phyloP scores from a whole-genome alignment of 305 asterid genomes.

The Solanum aculeatissimum region DNA sequence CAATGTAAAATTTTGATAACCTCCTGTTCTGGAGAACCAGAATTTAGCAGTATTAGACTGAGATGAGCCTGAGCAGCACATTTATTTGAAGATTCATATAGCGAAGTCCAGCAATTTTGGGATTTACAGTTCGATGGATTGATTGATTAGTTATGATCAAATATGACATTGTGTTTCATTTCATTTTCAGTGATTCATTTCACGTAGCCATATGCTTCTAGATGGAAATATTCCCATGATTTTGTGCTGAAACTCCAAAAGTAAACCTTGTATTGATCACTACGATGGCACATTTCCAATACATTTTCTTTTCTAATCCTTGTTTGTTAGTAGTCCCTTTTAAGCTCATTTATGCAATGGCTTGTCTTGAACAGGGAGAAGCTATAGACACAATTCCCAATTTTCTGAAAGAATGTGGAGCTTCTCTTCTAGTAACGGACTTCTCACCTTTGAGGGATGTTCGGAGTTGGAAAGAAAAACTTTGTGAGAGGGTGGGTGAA shows the following conservation, averaged over 20 bases:
- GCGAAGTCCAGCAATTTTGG: neutral
- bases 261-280: neutral
- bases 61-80: neutral
- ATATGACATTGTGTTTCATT: neutral
- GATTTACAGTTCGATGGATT: neutral
- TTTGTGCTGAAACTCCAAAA: neutral
- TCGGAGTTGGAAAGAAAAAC: slow-evolving; percentile 61
- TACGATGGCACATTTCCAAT: neutral
- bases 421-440: slow-evolving; percentile 88
- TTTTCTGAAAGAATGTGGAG: slow-evolving; percentile 65
- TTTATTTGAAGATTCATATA: neutral
- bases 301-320: neutral
- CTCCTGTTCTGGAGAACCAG: neutral
- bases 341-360: neutral
- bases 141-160: neutral
- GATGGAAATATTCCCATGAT: neutral
- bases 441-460: slow-evolving; percentile 88
- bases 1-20: neutral
- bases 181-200: neutral
- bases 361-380: slow-evolving; percentile 49
- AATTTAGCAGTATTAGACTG: neutral
- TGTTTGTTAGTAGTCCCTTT: neutral
- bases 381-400: slow-evolving; percentile 72
- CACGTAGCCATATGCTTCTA: neutral
- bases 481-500: slow-evolving; percentile 40